A percentile compares a stretch with the other conserved stretches of the same genome.
Evolutionary conservation across 2,329 filamentous ascomycete genomes (phyloP).

Genomic region (Beauveria caledonica): DNA sequence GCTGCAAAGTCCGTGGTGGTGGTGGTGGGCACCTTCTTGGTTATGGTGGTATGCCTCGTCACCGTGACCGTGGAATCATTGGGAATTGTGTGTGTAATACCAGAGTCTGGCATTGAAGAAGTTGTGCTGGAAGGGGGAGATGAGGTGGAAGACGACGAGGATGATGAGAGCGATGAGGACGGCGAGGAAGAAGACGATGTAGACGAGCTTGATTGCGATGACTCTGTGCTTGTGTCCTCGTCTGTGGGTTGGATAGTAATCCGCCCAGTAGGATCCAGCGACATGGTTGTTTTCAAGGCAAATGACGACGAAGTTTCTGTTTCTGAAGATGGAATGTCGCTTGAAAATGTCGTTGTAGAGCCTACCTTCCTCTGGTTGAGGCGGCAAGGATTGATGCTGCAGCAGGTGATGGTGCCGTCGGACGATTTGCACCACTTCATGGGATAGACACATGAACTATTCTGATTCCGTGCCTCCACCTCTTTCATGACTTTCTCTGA

Average conservation of each 20-base stretch:
- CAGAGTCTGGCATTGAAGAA: constrained; percentile 27
- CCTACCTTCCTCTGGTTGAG: constrained; percentile 9
- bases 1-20: constrained; percentile 18
- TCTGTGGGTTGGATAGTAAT: background rate
- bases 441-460: constrained; percentile 21
- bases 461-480: background rate
- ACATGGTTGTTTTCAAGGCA: background rate
- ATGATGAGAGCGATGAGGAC: too few relatives aligned
- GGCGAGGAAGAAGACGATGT: background rate
- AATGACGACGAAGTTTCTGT: too few relatives aligned
- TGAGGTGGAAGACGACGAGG: background rate
- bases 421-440: constrained; percentile 30
- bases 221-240: background rate
- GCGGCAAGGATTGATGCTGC: constrained; percentile 34
- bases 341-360: background rate
- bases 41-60: constrained; percentile 26
- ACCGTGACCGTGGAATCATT: constrained; percentile 27
- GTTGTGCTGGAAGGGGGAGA: constrained; percentile 7
- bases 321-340: background rate
- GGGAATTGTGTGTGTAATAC: constrained; percentile 28
- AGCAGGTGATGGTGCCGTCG: constrained; percentile 37
- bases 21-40: constrained; percentile 15
- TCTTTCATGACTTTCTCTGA: background rate
- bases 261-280: too few relatives aligned
- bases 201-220: background rate